Conservation (phyloP, 108 stramenopile genomes). For the Mediolabrus comicus region DNA sequence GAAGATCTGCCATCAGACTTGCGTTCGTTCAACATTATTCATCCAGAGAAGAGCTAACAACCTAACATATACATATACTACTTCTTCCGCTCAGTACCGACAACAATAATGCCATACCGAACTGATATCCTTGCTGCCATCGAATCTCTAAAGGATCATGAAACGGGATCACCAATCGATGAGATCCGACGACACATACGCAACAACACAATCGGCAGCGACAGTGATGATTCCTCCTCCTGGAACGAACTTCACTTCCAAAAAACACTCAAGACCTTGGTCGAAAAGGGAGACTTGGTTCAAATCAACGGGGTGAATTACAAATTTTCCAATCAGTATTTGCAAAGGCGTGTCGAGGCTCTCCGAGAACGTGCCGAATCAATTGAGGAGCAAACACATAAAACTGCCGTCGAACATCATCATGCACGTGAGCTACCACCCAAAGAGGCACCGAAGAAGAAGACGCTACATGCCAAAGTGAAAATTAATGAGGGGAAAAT, state of each 20-base stretch:
- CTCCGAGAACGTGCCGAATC: conserved; percentile 19
- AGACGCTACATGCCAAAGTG: conserved; percentile 37
- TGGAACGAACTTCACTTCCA: conserved; percentile 38
- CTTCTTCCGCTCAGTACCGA: too few relatives aligned
- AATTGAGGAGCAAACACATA: neutral
- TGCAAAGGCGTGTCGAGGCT: conserved; percentile 16
- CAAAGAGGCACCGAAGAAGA: conserved; percentile 24
- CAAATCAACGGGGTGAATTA: conserved; percentile 35
- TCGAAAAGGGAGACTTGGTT: conserved; percentile 15
- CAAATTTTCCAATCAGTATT: conserved; percentile 27
- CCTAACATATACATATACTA: too few relatives aligned
- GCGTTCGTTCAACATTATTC: too few relatives aligned
- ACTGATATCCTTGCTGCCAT: conserved; percentile 42
- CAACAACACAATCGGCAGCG: neutral
- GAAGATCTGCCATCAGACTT: too few relatives aligned
- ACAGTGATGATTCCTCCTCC: conserved; percentile 1
- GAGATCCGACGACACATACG: conserved; percentile 31
- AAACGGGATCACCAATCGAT: conserved; percentile 33
- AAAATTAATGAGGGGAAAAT: conserved; percentile 40
- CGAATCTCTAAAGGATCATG: conserved; percentile 32
- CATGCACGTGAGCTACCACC: conserved; percentile 28
- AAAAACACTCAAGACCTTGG: conserved; percentile 36
- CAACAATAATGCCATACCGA: conserved; percentile 33
- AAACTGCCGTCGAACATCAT: neutral
- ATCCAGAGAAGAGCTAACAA: too few relatives aligned